Evolutionary conservation across 139 green algal genomes (phyloP).

Genomic region (Coelastrella sp.): DNA sequence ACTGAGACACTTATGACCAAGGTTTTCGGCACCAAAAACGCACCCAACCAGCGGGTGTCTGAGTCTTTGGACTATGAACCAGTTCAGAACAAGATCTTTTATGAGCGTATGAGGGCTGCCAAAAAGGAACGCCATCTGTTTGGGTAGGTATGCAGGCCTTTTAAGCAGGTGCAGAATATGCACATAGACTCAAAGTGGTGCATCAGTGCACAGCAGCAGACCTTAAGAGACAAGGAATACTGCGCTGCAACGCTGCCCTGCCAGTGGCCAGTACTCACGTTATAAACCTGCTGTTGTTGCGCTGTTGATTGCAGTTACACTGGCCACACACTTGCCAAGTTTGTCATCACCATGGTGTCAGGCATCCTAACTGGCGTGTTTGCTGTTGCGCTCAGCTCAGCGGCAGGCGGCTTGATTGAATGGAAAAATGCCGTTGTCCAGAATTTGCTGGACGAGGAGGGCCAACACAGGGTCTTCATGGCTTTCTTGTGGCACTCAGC

Average conservation of each 20-base stretch:
- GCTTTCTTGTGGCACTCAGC: conserved; percentile 24
- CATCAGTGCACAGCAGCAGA: not conserved
- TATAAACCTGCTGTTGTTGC: not conserved
- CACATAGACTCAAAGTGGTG: not conserved
- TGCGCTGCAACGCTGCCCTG: not conserved
- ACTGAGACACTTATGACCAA: conserved; percentile 39
- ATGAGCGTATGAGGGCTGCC: conserved; percentile 57
- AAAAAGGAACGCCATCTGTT: conserved; percentile 72
- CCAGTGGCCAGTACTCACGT: not conserved
- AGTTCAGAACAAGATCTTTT: conserved; percentile 73
- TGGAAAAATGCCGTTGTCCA: conserved; percentile 61
- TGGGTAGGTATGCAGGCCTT: conserved; percentile 51
- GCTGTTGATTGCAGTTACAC: conserved; percentile 70
- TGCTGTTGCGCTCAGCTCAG: conserved; percentile 57
- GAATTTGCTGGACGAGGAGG: conserved; percentile 31
- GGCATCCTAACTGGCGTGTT: conserved; percentile 79
- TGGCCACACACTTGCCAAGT: conserved; percentile 77
- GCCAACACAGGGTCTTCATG: conserved; percentile 23
- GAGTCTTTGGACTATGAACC: conserved; percentile 76
- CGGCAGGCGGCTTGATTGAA: conserved; percentile 49
- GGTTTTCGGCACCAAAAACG: conserved; percentile 50
- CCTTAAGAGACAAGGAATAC: not conserved
- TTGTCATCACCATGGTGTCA: conserved; percentile 72
- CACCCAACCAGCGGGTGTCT: conserved; percentile 47
- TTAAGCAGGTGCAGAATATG: not conserved